Conservation (phyloP, 257 asterid genomes). For the Ligustrum vulgare region DNA sequence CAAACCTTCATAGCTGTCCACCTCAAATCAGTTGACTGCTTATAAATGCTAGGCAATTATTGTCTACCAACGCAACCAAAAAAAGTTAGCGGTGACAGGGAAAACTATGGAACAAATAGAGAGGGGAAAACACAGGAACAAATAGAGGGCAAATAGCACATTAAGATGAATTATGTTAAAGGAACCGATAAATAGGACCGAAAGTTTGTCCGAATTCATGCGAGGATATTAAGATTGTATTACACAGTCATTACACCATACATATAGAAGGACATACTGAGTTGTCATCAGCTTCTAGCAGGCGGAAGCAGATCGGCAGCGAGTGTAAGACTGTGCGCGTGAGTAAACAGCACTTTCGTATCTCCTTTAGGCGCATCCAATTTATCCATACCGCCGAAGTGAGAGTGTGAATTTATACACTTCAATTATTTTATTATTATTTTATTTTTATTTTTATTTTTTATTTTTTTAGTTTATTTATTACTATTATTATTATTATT, state of each 20-base stretch:
- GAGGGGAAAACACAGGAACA: slow-evolving; percentile 6
- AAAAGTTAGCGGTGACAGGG: slow-evolving; percentile 19
- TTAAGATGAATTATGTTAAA: background rate
- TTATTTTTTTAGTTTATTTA: too few species aligned
- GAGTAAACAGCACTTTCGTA: too few species aligned
- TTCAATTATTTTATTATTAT: too few species aligned
- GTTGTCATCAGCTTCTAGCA: background rate
- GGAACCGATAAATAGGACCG: too few species aligned
- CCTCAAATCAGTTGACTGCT: slow-evolving; percentile 27
- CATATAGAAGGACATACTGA: background rate
- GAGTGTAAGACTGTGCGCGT: too few species aligned
- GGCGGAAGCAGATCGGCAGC: too few species aligned
- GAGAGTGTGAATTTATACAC: too few species aligned
- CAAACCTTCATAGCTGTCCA: slow-evolving; percentile 58
- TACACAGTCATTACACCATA: background rate
- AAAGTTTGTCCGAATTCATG: too few species aligned
- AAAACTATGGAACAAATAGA: background rate
- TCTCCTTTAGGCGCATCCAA: too few species aligned
- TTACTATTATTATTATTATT: too few species aligned
- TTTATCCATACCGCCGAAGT: too few species aligned
- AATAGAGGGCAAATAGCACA: background rate
- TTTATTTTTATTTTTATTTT: too few species aligned
- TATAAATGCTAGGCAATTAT: slow-evolving; percentile 15
- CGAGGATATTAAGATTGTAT: background rate
- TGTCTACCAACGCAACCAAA: slow-evolving; percentile 25